Conservation (phyloP, 495 filamentous ascomycete genomes). For the Saxophila tyrrhenica region DNA sequence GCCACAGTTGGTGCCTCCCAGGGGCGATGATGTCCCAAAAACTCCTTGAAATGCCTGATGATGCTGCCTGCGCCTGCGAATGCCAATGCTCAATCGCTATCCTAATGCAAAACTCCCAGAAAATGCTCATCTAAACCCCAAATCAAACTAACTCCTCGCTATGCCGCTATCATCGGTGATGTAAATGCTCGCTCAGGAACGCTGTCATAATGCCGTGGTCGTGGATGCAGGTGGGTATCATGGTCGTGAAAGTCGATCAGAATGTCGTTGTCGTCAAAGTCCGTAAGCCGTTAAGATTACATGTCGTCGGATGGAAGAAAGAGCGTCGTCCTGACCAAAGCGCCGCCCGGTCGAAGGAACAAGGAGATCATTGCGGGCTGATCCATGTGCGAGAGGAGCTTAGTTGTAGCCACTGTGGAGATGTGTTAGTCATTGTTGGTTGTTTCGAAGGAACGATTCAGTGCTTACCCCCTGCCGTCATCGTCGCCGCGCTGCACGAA, state of each 20-base stretch:
- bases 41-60: background rate
- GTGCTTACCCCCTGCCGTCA: constrained; percentile 16
- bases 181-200: background rate
- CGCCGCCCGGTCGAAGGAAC: background rate
- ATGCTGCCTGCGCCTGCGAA: background rate
- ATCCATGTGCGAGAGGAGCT: background rate
- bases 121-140: background rate
- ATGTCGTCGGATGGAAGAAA: background rate
- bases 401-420: constrained; percentile 12
- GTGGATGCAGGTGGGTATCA: background rate
- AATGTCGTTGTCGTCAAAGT: no score
- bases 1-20: background rate
- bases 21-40: background rate
- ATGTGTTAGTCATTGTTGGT: constrained; percentile 1
- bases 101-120: background rate
- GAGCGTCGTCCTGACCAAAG: background rate
- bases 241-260: no score
- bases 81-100: no score
- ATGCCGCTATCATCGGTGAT: background rate
- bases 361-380: background rate
- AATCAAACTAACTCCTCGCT: background rate
- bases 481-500: constrained; percentile 4
- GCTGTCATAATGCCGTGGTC: background rate
- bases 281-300: background rate
- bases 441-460: background rate